Percentiles rank a stretch among this genome's conserved stretches.
Evolutionary conservation across 169 alveolate genomes (phyloP).

Genomic region (Plasmodium blacklocki): DNA sequence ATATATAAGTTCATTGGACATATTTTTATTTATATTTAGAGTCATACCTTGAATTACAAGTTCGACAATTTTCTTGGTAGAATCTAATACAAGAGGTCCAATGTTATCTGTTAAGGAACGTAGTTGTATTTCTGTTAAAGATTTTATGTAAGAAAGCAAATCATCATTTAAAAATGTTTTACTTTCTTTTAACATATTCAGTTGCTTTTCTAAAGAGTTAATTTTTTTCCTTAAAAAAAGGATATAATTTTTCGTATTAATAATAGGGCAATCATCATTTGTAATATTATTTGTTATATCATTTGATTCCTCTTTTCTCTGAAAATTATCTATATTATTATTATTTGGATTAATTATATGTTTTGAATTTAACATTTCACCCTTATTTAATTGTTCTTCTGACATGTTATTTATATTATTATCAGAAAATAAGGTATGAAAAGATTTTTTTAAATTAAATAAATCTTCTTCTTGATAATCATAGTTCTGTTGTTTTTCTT

Average conservation of each 20-base stretch:
- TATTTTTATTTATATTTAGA: constrained; percentile 47
- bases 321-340: no score
- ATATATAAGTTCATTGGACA: constrained; percentile 40
- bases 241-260: constrained; percentile 69
- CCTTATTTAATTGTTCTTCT: constrained; percentile 1
- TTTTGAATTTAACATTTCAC: constrained; percentile 19
- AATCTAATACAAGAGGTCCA: constrained; percentile 84
- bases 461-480: not conserved
- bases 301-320: no score
- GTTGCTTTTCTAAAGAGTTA: constrained; percentile 53
- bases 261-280: constrained; percentile 62
- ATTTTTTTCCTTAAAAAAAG: constrained; percentile 62
- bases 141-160: constrained; percentile 81
- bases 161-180: constrained; percentile 76
- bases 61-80: constrained; percentile 83
- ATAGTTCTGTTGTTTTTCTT: no score
- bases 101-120: constrained; percentile 84
- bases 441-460: constrained; percentile 52
- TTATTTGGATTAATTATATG: constrained; percentile 8
- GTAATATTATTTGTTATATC: not conserved
- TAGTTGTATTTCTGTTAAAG: constrained; percentile 82
- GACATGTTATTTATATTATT: not conserved
- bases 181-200: constrained; percentile 43
- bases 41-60: constrained; percentile 83
- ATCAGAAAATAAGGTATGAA: constrained; percentile 48